These are phyloP conservation scores for Zanthoxylum bungeanum DNA, from an alignment of 345 rosid species.

Conservation along the genomic window DNA sequence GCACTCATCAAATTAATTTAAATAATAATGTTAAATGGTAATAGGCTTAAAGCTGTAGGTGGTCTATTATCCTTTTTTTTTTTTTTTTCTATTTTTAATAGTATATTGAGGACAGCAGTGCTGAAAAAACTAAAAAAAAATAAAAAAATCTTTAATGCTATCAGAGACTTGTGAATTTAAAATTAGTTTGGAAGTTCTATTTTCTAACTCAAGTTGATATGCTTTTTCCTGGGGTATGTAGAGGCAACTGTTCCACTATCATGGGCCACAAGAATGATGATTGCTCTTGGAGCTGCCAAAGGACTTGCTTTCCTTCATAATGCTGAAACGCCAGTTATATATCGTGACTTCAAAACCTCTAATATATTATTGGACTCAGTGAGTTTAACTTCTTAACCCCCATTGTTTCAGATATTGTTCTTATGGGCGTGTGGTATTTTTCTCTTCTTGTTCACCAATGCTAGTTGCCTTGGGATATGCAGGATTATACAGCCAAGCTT, in stretches of 20 bases:
- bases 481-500: constrained; percentile 96
- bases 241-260: constrained; percentile 75
- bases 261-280: constrained; percentile 95
- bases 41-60: not conserved
- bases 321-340: constrained; percentile 93
- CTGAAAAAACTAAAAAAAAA: not conserved
- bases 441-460: constrained; percentile 11
- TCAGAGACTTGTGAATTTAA: not conserved
- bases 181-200: constrained; percentile 2
- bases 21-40: not conserved
- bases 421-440: not conserved
- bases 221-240: constrained; percentile 35
- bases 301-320: constrained; percentile 97
- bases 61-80: not conserved
- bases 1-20: too few relatives aligned
- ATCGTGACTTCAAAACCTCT: constrained; percentile 95
- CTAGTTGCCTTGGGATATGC: constrained; percentile 26
- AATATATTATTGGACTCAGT: constrained; percentile 94
- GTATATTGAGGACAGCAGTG: not conserved
- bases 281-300: constrained; percentile 98
- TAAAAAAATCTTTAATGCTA: not conserved
- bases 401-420: constrained; percentile 3
- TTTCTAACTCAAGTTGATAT: constrained; percentile 22
- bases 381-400: constrained; percentile 22
- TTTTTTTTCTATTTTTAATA: not conserved